Conservation (phyloP, 306 rosid genomes). For the Lagenaria siceraria region DNA sequence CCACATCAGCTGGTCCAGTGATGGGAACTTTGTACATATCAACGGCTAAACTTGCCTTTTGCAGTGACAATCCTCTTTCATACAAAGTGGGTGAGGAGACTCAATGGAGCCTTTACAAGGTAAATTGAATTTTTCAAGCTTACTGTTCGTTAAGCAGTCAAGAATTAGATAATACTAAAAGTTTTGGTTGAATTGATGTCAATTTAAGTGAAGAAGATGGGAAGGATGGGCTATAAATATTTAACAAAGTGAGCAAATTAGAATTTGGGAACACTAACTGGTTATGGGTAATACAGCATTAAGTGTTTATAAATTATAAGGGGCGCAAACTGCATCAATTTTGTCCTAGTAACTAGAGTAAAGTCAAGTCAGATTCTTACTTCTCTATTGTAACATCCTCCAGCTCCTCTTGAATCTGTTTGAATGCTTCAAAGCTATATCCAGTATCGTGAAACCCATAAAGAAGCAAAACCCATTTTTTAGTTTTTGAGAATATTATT, state of each 20-base stretch:
- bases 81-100: slow-evolving; percentile 53
- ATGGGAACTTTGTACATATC: slow-evolving; percentile 84
- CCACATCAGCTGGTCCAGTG: slow-evolving; percentile 98
- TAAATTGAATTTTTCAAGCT: slow-evolving; percentile 6
- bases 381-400: neutral
- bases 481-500: neutral
- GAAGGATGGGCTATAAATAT: neutral
- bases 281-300: neutral
- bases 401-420: neutral
- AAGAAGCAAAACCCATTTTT: neutral
- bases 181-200: neutral
- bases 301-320: neutral
- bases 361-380: neutral
- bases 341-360: neutral
- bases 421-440: neutral
- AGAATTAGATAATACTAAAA: neutral
- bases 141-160: neutral
- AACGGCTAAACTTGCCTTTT: slow-evolving; percentile 79
- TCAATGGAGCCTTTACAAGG: slow-evolving; percentile 93
- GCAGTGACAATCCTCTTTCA: slow-evolving; percentile 87
- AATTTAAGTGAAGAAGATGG: neutral
- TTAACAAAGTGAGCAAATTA: neutral
- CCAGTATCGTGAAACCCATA: neutral
- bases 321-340: neutral
- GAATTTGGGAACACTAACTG: neutral